Conservation (phyloP, 2,329 filamentous ascomycete species). For the Pyricularia sp. region DNA sequence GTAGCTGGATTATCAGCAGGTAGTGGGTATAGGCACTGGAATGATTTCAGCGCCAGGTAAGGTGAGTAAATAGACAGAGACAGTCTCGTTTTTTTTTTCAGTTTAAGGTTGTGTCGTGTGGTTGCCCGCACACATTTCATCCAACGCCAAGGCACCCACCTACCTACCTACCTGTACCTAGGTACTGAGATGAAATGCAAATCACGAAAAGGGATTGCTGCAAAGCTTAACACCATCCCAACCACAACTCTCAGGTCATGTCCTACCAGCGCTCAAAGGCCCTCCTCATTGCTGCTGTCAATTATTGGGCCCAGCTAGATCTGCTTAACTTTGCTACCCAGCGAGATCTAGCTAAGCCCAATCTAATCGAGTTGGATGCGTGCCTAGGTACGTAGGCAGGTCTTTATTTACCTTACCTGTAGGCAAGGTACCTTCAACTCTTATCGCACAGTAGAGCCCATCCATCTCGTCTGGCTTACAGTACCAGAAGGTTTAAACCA, state of each 20-base stretch:
- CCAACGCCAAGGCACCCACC: background rate
- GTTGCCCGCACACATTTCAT: background rate
- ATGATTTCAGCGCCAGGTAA: background rate
- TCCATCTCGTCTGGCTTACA: background rate
- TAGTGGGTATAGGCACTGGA: background rate
- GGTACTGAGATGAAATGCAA: background rate
- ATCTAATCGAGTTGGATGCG: background rate
- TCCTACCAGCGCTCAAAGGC: background rate
- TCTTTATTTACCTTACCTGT: background rate
- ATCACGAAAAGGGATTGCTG: background rate
- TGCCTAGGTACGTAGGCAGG: background rate
- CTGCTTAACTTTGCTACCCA: background rate
- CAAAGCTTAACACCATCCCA: slow-evolving; percentile 1
- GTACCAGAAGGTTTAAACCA: background rate
- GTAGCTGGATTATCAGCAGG: background rate
- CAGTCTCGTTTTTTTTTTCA: background rate
- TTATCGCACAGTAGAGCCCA: background rate
- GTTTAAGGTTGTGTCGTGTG: background rate
- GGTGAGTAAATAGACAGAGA: background rate
- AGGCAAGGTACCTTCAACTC: background rate
- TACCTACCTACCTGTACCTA: background rate
- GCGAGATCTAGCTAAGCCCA: background rate
- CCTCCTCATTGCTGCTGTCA: background rate
- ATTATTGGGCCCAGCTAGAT: background rate
- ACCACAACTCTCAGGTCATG: background rate